Percentiles rank a stretch among this genome's conserved stretches.
Conservation (phyloP, 1,284 basidiomycete genomes). For the Phellopilus nigrolimitatus region DNA sequence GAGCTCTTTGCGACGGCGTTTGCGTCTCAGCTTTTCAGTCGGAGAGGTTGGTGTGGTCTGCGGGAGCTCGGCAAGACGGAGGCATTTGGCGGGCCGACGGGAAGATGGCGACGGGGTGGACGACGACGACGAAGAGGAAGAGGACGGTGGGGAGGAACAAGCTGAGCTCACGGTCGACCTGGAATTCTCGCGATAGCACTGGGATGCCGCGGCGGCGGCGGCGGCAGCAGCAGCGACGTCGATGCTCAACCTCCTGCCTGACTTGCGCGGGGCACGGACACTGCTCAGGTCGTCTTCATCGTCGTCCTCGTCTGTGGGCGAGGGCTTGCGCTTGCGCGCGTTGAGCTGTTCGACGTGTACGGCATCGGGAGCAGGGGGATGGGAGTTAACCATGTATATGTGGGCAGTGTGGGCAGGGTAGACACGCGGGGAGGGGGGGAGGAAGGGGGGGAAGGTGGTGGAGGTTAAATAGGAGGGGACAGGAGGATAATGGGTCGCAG, state of each 20-base stretch:
- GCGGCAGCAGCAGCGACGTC: conserved; percentile 9
- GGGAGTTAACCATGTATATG: conserved; percentile 9
- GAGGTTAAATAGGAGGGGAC: background rate
- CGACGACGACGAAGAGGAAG: background rate
- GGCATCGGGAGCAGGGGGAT: background rate
- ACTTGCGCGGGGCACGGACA: background rate
- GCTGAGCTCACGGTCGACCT: background rate
- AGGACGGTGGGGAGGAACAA: background rate
- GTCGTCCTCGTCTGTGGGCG: background rate
- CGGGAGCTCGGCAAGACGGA: background rate
- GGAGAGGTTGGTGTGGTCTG: background rate
- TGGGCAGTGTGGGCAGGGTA: background rate
- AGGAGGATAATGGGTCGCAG: too few relatives aligned
- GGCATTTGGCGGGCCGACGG: background rate
- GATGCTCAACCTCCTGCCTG: conserved; percentile 9
- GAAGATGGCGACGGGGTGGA: background rate
- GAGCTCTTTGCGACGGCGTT: background rate
- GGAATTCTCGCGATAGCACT: conserved; percentile 2
- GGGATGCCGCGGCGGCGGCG: background rate
- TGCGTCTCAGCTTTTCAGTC: conserved; percentile 2
- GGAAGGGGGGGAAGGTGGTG: background rate
- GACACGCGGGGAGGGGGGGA: background rate
- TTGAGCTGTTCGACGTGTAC: conserved; percentile 10
- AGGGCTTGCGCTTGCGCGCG: conserved; percentile 11
- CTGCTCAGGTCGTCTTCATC: background rate